These are phyloP conservation scores for Metschnikowia drakensbergensis DNA, from an alignment of 805 yeast species.

Conservation along the genomic window DNA sequence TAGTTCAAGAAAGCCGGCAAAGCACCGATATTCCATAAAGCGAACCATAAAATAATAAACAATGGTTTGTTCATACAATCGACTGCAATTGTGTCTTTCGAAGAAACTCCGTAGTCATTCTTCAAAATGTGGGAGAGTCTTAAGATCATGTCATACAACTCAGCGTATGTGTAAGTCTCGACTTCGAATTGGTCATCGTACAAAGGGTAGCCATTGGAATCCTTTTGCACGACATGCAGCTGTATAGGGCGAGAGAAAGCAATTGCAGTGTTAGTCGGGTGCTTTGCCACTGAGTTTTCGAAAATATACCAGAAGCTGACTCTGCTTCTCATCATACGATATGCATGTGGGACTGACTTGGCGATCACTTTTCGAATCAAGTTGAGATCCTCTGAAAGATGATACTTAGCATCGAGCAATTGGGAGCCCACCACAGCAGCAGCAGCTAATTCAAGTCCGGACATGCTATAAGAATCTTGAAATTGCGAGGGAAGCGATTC, in stretches of 20 bases:
- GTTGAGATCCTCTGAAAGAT: constrained; percentile 50
- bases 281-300: constrained; percentile 48
- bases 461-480: constrained; percentile 18
- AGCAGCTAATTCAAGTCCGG: constrained; percentile 36
- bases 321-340: constrained; percentile 32
- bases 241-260: constrained; percentile 51
- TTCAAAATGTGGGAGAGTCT: constrained; percentile 63
- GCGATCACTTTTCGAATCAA: constrained; percentile 44
- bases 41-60: constrained; percentile 75
- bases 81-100: constrained; percentile 68
- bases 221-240: constrained; percentile 19
- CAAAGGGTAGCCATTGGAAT: constrained; percentile 34
- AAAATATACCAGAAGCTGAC: constrained; percentile 70
- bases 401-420: constrained; percentile 45
- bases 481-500: background rate
- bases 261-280: constrained; percentile 57
- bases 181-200: constrained; percentile 55
- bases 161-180: constrained; percentile 63
- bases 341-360: constrained; percentile 40
- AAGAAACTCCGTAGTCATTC: constrained; percentile 57
- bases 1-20: constrained; percentile 82
- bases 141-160: constrained; percentile 63
- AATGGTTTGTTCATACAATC: constrained; percentile 81
- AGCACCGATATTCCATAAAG: constrained; percentile 90
- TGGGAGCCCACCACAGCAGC: constrained; percentile 44